Evolutionary conservation across 768 basidiomycete species (phyloP), one percentile per base, ranked within the genome.

Genomic region (Boletus tomentosulus): DNA sequence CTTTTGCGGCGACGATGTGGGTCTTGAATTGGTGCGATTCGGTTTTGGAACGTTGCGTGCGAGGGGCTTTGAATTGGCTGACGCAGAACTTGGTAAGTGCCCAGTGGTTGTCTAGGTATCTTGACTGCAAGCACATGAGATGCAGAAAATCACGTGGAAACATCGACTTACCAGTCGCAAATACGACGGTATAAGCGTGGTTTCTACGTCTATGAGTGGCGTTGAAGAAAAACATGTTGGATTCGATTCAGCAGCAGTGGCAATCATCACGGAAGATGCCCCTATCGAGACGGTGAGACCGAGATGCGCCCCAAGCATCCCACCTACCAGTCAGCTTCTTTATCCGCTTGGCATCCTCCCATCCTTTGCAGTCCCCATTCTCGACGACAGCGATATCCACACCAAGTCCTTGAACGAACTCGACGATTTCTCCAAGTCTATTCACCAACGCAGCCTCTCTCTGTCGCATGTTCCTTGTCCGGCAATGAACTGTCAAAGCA

Each of bases 231-330:
- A 98, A 61, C 92, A 88, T 0, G 89, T 85, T 0, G 93, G 92
- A 69, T 98, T 99, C 5, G 86, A 72, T 70, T 99, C 97, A 6
- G 95, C 97, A 1, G 87, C 93, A 6, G 94, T 87, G 22, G 97
- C 97, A 38, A 99, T 88, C 97, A 99, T 99, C 38, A 93, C 86
- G 0, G 92, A 94, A 62, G 89, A 83, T 11, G 92, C 92, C 3
- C 86, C 87, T 88, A 22, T 25, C 25, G 35, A 16, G 12, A 45
- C 28, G 22, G 46, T 52, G 28, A 56, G 45, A 34, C 28, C 15
- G 19, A 30, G 46, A 28, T 13, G 27, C 30, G 15, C 11, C 9
- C 25, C 22, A 1, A 33, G 57, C 7, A 4, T 11, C 12, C 24
- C 1, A 70, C 79, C 46, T 62, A 84, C 93, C 89, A 30, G 95